These are phyloP conservation scores for Pistacia integerrima DNA, from an alignment of 345 rosid species.

Conservation along the genomic window DNA sequence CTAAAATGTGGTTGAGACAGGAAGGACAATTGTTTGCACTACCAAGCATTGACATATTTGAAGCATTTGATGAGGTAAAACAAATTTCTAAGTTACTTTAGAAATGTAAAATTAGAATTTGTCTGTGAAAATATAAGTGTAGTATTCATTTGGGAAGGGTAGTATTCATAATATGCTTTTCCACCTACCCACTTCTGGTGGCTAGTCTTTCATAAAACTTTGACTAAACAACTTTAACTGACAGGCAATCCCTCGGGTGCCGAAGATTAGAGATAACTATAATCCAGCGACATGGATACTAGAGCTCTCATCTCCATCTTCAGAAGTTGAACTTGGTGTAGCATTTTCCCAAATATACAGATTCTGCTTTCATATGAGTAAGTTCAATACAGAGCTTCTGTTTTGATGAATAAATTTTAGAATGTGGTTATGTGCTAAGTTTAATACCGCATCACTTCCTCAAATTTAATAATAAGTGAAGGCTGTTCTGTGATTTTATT, in stretches of 20 bases:
- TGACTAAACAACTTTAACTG: background rate
- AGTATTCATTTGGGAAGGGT: background rate
- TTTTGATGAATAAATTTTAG: background rate
- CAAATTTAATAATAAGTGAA: too few relatives aligned
- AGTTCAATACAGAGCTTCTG: slow-evolving; percentile 10
- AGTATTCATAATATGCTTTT: too few relatives aligned
- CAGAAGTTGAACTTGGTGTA: slow-evolving; percentile 41
- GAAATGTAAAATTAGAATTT: too few relatives aligned
- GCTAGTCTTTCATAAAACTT: background rate
- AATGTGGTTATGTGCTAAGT: too few relatives aligned
- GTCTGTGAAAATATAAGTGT: background rate
- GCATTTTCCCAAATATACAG: slow-evolving; percentile 44
- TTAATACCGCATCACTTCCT: too few relatives aligned
- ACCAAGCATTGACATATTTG: slow-evolving; percentile 16
- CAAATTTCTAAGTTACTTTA: background rate
- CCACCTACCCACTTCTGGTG: background rate
- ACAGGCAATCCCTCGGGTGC: slow-evolving; percentile 47
- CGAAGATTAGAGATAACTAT: slow-evolving; percentile 45
- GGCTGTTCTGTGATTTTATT: too few relatives aligned
- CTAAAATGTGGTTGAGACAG: slow-evolving; percentile 14
- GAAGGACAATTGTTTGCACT: slow-evolving; percentile 18
- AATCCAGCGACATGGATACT: slow-evolving; percentile 76
- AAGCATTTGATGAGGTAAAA: slow-evolving; percentile 16
- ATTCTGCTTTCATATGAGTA: slow-evolving; percentile 40
- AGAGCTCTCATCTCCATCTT: slow-evolving; percentile 48